Conservation (phyloP, 106 monocot species). For the Apostasia ramifera region DNA sequence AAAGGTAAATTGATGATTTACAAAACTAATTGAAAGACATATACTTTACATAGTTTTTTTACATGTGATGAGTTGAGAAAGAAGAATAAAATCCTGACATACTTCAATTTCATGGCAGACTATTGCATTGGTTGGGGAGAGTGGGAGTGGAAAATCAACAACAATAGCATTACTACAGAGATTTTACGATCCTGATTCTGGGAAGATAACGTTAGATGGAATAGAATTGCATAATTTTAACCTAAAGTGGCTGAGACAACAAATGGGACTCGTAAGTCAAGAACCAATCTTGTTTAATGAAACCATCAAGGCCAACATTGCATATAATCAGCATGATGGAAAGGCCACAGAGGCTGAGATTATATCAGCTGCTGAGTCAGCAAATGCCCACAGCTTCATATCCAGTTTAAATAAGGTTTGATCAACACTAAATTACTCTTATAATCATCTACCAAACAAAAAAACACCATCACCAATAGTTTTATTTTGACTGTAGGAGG, state of each 20-base stretch:
- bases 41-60: neutral
- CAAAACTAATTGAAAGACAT: neutral
- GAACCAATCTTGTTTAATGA: conserved; percentile 13
- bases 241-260: conserved; percentile 4
- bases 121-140: conserved; percentile 11
- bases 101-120: conserved; percentile 3
- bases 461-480: no score
- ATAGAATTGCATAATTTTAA: conserved; percentile 6
- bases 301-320: conserved; percentile 3
- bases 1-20: conserved; percentile 3
- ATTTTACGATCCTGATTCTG: conserved; percentile 10
- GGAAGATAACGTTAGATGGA: conserved; percentile 4
- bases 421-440: neutral
- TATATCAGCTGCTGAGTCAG: conserved; percentile 1
- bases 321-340: conserved; percentile 1
- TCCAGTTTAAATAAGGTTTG: conserved; percentile 8
- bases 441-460: neutral
- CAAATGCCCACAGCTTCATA: conserved; percentile 9
- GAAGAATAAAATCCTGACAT: neutral
- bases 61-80: neutral
- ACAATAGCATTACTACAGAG: conserved; percentile 5
- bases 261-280: conserved; percentile 8
- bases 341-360: conserved; percentile 6
- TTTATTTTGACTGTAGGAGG: no score
- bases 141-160: conserved; percentile 11